Evolutionary conservation across 164 flowering plant genomes (phyloP), one percentile per base, ranked within the genome.

Genomic region (Macadamia tetraphylla): DNA sequence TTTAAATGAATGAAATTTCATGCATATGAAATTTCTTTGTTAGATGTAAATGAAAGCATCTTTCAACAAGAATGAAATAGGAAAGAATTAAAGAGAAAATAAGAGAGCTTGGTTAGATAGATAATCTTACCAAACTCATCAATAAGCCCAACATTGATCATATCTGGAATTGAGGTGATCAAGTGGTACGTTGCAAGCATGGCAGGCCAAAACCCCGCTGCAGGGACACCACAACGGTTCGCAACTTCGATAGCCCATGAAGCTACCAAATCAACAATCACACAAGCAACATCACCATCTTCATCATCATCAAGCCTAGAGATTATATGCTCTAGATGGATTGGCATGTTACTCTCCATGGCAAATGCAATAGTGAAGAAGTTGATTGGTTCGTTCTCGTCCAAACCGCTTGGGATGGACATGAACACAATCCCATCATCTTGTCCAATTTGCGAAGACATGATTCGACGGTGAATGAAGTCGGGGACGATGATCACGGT

Each of bases 121-220:
- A 35, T 35, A 35, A n/a, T 43, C 68, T 66, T 70, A 80, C 96
- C 98, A 57, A 77, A 57, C 18, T 85, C 83, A 9, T 92, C 84
- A 62, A 92, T 77, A 62, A 84, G 58, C 11, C 88, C 87, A 0
- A 63, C 30, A 7, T 56, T 68, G 61, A 88, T 66, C 82, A 92
- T 66, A 29, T 84, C 70, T 0, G 94, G 98, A 48, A 90, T 90
- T 57, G 90, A 81, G 0, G 71, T 15, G 15, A 88, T 80, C 71
- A 92, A 67, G 0, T 73, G 74, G 67, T 86, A 92, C 9, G 89
- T 80, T 43, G 88, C 88, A 6, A 84, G 66, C 98, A 92, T 92
- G 71, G 90, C 96, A 1, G 96, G 89, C 98, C 96, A 92, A 60
- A 90, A 90, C 15, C 98, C 96, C 0, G 82, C 94, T 4, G 71